A percentile compares a stretch with the other conserved stretches of the same genome.
phyloP scores from a whole-genome alignment of 1,284 basidiomycete genomes.

The Sporisorium reilianum region DNA sequence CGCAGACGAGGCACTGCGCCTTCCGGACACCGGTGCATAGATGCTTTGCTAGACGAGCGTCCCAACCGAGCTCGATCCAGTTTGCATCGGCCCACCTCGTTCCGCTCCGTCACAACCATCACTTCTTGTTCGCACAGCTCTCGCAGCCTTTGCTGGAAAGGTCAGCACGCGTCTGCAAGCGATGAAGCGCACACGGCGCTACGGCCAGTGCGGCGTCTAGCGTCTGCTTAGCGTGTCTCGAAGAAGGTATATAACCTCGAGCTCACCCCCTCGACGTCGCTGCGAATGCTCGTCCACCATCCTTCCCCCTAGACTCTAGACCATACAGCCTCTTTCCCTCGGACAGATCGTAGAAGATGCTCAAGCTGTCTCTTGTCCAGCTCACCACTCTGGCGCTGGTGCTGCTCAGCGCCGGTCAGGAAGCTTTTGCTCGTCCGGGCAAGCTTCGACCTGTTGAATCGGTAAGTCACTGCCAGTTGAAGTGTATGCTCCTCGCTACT shows the following conservation, averaged over 20 bases:
- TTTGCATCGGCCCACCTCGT: slow-evolving; percentile 24
- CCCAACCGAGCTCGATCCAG: slow-evolving; percentile 17
- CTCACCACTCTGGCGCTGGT: slow-evolving; percentile 34
- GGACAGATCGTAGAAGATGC: slow-evolving; percentile 9
- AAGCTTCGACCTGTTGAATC: slow-evolving; percentile 32
- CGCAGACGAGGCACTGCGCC: too few species aligned
- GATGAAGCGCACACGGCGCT: not conserved
- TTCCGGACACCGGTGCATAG: not conserved
- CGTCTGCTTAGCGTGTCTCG: not conserved
- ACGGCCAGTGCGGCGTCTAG: not conserved
- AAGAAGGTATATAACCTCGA: slow-evolving; percentile 7
- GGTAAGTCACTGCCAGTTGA: slow-evolving; percentile 9
- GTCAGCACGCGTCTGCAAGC: not conserved
- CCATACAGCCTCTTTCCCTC: not conserved
- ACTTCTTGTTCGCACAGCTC: too few species aligned
- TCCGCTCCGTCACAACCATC: slow-evolving; percentile 3
- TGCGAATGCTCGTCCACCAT: not conserved
- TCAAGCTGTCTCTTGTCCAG: slow-evolving; percentile 30
- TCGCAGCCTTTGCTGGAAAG: not conserved
- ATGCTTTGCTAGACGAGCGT: not conserved
- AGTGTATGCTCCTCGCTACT: too few species aligned
- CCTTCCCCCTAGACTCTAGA: not conserved
- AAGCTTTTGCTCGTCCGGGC: slow-evolving; percentile 21
- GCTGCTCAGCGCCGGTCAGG: slow-evolving; percentile 22
- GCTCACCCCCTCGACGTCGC: not conserved